phyloP scores from a whole-genome alignment of 2,329 filamentous ascomycete genomes.

The Exserohilum turcica region DNA sequence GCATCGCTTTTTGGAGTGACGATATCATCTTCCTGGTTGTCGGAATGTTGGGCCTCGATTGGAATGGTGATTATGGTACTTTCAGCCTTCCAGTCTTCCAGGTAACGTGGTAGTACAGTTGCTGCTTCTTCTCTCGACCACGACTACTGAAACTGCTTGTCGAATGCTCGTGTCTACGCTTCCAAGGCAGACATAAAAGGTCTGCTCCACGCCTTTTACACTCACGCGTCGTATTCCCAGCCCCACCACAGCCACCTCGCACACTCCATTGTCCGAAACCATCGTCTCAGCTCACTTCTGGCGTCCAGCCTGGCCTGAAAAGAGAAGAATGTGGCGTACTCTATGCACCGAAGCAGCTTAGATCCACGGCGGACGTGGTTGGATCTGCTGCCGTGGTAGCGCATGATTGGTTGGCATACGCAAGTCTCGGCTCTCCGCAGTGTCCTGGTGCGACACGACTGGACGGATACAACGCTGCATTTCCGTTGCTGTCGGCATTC shows the following conservation, averaged over 20 bases:
- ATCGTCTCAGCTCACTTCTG: neutral
- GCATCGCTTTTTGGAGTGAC: constrained; percentile 6
- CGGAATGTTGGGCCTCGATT: neutral
- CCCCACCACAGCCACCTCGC: neutral
- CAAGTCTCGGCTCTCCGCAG: constrained; percentile 4
- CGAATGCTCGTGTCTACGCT: neutral
- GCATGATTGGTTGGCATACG: neutral
- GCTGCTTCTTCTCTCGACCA: neutral
- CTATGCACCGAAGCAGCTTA: neutral
- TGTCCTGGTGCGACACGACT: neutral
- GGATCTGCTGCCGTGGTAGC: neutral
- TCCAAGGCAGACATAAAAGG: neutral
- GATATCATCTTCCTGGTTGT: constrained; percentile 20
- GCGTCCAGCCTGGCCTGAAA: neutral
- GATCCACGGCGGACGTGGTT: neutral
- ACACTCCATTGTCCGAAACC: constrained; percentile 1
- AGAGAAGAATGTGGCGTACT: neutral
- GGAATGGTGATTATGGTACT: neutral
- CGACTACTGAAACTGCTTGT: too few species aligned
- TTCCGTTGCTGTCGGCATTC: neutral
- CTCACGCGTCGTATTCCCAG: neutral
- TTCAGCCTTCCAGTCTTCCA: neutral
- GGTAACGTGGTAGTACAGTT: neutral
- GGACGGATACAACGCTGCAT: neutral
- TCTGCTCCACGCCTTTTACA: neutral